Conservation (phyloP, 2,329 filamentous ascomycete genomes). For the Dactylellina cionopaga region DNA sequence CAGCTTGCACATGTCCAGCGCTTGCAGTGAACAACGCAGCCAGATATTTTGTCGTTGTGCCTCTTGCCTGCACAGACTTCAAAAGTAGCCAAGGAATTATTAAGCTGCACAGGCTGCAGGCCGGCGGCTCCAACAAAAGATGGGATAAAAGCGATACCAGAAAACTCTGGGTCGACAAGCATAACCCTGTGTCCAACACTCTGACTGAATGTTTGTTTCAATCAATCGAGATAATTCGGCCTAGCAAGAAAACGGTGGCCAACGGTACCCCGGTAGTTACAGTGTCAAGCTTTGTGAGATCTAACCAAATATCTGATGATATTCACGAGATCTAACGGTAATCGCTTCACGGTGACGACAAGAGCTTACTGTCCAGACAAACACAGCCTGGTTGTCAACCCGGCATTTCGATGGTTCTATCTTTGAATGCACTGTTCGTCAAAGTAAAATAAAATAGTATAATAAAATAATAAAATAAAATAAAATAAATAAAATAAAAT, state of each 20-base stretch:
- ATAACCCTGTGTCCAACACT: slow-evolving; percentile 18
- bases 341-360: slow-evolving; percentile 14
- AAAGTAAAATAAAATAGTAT: too few relatives aligned
- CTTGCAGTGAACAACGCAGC: too few relatives aligned
- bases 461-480: too few relatives aligned
- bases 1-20: too few relatives aligned
- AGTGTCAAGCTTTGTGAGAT: background rate
- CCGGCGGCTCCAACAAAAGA: background rate
- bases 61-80: too few relatives aligned
- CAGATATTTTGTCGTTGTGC: too few relatives aligned
- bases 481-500: too few relatives aligned
- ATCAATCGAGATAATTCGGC: background rate
- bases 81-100: too few relatives aligned
- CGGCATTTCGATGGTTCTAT: slow-evolving; percentile 25
- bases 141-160: background rate
- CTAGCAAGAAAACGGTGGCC: background rate
- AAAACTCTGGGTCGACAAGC: slow-evolving; percentile 14
- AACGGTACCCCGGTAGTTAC: slow-evolving; percentile 8
- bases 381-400: slow-evolving; percentile 23
- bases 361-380: background rate
- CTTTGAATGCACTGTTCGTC: slow-evolving; percentile 25
- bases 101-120: too few relatives aligned
- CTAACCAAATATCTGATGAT: slow-evolving; percentile 27
- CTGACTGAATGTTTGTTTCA: background rate
- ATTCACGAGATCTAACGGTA: slow-evolving; percentile 14